Percentiles rank a stretch among this genome's conserved stretches.
Evolutionary conservation across 2,329 filamentous ascomycete species (phyloP).

Genomic region (Cylindrodendrum hubeiense): DNA sequence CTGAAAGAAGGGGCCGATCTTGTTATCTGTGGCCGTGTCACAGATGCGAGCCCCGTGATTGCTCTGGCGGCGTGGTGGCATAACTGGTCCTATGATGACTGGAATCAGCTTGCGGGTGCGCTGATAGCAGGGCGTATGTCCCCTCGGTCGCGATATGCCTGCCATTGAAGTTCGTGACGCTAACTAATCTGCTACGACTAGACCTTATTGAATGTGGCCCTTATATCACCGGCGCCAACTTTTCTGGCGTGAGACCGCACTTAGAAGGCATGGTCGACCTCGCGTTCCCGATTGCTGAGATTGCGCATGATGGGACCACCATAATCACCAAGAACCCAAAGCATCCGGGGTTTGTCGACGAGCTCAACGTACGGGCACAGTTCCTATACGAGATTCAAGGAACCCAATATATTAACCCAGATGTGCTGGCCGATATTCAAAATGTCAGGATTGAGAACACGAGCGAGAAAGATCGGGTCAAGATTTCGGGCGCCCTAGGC

Average conservation of each 20-base stretch:
- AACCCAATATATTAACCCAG: constrained; percentile 16
- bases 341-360: constrained; percentile 13
- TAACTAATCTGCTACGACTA: background rate
- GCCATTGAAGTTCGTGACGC: background rate
- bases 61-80: constrained; percentile 20
- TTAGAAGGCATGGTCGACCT: constrained; percentile 15
- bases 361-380: constrained; percentile 15
- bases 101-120: constrained; percentile 7
- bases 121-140: constrained; percentile 16
- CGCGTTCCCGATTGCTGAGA: constrained; percentile 18
- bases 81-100: constrained; percentile 11
- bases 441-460: constrained; percentile 15
- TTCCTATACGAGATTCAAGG: constrained; percentile 24
- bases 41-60: constrained; percentile 17
- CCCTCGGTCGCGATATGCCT: too few relatives aligned
- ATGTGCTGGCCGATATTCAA: constrained; percentile 13
- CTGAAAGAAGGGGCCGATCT: constrained; percentile 11
- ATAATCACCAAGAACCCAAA: constrained; percentile 21
- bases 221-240: constrained; percentile 15
- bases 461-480: background rate
- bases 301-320: constrained; percentile 9
- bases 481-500: constrained; percentile 2
- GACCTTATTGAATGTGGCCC: constrained; percentile 18
- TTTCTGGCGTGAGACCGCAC: constrained; percentile 4
- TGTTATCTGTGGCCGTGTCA: constrained; percentile 15